phyloP scores from a whole-genome alignment of 2,329 filamentous ascomycete genomes.

The Colletotrichum theobromicola region DNA sequence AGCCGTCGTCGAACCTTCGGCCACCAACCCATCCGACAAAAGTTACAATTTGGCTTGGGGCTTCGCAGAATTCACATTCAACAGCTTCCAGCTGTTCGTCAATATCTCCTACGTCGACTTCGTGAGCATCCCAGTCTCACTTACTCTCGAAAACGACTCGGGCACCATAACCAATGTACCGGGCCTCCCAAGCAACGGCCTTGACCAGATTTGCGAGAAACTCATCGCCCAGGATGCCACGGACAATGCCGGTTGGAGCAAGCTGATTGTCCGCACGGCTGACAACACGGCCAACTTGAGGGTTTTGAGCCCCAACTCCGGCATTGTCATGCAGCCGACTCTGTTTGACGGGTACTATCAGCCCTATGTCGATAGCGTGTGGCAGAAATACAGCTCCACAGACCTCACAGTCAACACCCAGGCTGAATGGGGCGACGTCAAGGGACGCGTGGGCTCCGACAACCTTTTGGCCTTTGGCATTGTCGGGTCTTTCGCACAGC shows the following conservation, averaged over 20 bases:
- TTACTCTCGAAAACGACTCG: slow-evolving; percentile 53
- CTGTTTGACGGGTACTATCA: slow-evolving; percentile 58
- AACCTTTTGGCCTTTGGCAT: slow-evolving; percentile 44
- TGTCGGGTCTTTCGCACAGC: slow-evolving; percentile 48
- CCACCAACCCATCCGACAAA: slow-evolving; percentile 67
- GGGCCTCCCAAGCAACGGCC: slow-evolving; percentile 53
- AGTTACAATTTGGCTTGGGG: slow-evolving; percentile 69
- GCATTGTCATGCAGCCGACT: slow-evolving; percentile 43
- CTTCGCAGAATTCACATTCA: slow-evolving; percentile 75
- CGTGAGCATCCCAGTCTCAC: slow-evolving; percentile 67
- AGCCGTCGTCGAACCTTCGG: slow-evolving; percentile 75
- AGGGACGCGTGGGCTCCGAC: slow-evolving; percentile 43
- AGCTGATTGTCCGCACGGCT: slow-evolving; percentile 50
- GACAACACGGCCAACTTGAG: slow-evolving; percentile 47
- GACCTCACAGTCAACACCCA: slow-evolving; percentile 61
- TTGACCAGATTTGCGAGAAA: slow-evolving; percentile 48
- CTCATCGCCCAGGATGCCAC: slow-evolving; percentile 49
- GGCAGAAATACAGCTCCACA: slow-evolving; percentile 50
- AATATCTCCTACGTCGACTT: slow-evolving; percentile 82
- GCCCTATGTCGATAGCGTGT: slow-evolving; percentile 56
- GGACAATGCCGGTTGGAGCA: slow-evolving; percentile 57
- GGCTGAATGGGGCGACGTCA: slow-evolving; percentile 53
- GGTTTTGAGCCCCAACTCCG: slow-evolving; percentile 59
- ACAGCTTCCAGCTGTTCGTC: slow-evolving; percentile 64
- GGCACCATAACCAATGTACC: slow-evolving; percentile 50